Conservation (phyloP, 495 filamentous ascomycete genomes). For the Neurospora hispaniola region DNA sequence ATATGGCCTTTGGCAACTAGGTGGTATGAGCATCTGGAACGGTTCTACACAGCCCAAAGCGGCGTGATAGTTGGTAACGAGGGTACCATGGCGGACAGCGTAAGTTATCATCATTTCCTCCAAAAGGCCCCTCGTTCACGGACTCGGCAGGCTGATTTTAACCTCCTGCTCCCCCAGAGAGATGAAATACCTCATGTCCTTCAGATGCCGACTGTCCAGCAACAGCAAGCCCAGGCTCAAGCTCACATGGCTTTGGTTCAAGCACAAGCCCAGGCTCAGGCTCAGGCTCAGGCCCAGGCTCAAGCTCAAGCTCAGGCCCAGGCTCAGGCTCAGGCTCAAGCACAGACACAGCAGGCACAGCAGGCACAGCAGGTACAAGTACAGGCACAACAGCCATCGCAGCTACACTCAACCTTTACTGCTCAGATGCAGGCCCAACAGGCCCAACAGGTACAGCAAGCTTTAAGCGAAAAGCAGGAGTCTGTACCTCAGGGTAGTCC, state of each 20-base stretch:
- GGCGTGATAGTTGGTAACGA: conserved; percentile 23
- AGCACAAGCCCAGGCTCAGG: conserved; percentile 1
- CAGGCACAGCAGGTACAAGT: background rate
- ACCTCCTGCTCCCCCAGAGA: conserved; percentile 8
- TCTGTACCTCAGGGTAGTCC: background rate
- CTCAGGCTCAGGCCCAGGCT: background rate
- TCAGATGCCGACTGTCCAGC: conserved; percentile 9
- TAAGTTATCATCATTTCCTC: conserved; percentile 11
- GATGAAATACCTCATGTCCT: conserved; percentile 24
- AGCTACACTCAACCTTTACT: background rate
- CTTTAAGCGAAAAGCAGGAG: conserved; percentile 1
- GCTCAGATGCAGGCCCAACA: background rate
- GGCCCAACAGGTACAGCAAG: background rate
- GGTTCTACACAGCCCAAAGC: conserved; percentile 28
- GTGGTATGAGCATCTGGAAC: conserved; percentile 34
- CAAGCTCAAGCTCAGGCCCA: background rate
- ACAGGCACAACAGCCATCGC: background rate
- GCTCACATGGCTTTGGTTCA: background rate
- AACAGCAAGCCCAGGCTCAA: conserved; percentile 4
- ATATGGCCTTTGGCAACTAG: conserved; percentile 36
- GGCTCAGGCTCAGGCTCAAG: background rate
- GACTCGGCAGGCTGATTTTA: background rate
- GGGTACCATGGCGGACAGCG: conserved; percentile 38
- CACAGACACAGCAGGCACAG: background rate
- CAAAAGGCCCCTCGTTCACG: background rate